phyloP scores from a whole-genome alignment of 2,329 filamentous ascomycete genomes.

The Diaporthe batatas region DNA sequence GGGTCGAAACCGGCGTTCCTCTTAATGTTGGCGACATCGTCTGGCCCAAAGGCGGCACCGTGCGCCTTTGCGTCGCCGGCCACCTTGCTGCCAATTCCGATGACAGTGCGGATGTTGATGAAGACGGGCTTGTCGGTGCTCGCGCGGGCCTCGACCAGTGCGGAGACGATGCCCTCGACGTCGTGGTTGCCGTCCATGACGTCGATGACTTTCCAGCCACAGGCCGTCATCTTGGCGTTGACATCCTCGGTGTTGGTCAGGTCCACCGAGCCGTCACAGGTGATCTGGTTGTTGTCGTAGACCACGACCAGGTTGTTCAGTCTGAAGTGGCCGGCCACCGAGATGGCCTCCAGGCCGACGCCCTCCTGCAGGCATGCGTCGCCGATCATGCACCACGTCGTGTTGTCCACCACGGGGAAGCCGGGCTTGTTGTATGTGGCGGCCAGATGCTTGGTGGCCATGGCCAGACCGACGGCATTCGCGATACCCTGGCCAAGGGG shows the following conservation, averaged over 20 bases:
- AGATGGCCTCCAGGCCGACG: conserved; percentile 66
- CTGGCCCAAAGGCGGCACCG: conserved; percentile 67
- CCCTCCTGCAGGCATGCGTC: conserved; percentile 70
- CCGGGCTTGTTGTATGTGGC: conserved; percentile 64
- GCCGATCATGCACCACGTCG: conserved; percentile 67
- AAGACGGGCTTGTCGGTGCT: conserved; percentile 64
- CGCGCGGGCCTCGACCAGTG: conserved; percentile 57
- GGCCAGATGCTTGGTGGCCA: conserved; percentile 66
- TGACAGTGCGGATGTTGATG: conserved; percentile 69
- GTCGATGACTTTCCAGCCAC: conserved; percentile 66
- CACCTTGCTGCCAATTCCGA: conserved; percentile 63
- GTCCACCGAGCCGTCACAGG: conserved; percentile 67
- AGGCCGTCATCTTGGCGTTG: conserved; percentile 67
- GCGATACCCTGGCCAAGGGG: conserved; percentile 69
- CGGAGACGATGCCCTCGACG: conserved; percentile 59
- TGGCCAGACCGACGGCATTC: conserved; percentile 68
- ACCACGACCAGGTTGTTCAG: conserved; percentile 64
- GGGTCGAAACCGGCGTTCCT: conserved; percentile 62
- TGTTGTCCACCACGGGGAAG: conserved; percentile 62
- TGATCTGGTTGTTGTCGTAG: conserved; percentile 71
- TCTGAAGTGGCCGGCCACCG: conserved; percentile 63
- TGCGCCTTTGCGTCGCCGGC: conserved; percentile 66
- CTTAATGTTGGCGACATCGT: conserved; percentile 69
- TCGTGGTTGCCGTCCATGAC: conserved; percentile 64
- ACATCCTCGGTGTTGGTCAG: conserved; percentile 67